These are phyloP conservation scores for Terfezia boudieri DNA, from an alignment of 495 filamentous ascomycete species.

Conservation along the genomic window DNA sequence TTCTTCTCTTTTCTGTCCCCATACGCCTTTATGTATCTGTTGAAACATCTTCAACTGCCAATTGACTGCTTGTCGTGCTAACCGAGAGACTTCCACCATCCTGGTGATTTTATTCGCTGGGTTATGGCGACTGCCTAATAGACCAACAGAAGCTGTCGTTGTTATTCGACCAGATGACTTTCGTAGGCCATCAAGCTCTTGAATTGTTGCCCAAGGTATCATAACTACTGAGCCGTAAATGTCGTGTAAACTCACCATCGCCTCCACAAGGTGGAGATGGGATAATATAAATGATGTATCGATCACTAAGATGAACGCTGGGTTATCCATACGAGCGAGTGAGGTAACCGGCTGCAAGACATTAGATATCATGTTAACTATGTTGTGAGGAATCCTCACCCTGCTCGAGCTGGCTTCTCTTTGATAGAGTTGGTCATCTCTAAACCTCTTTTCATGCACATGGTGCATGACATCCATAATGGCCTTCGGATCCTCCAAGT, in stretches of 20 bases:
- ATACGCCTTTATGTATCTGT: conserved; percentile 10
- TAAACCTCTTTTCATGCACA: background rate
- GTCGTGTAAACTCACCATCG: conserved; percentile 8
- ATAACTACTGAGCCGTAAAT: conserved; percentile 14
- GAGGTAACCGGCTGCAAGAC: background rate
- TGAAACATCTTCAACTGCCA: conserved; percentile 10
- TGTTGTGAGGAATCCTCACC: no score
- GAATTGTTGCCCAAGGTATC: conserved; percentile 16
- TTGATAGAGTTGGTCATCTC: no score
- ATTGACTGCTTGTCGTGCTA: conserved; percentile 12
- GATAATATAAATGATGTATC: conserved; percentile 18
- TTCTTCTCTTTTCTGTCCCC: conserved; percentile 18
- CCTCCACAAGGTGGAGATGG: conserved; percentile 12
- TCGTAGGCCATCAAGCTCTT: conserved; percentile 17
- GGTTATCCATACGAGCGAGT: background rate
- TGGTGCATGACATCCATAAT: conserved; percentile 8
- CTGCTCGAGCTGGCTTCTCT: no score
- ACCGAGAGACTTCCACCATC: conserved; percentile 3
- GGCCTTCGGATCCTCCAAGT: conserved; percentile 10
- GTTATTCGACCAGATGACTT: conserved; percentile 3
- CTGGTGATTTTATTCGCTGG: background rate
- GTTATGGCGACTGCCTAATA: background rate
- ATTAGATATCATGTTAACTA: background rate
- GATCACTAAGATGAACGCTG: conserved; percentile 14
- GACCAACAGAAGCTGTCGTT: background rate